Evolutionary conservation across 257 asterid genomes (phyloP), one percentile per base, ranked within the genome.

Genomic region (Oldenlandia corymbosa): DNA sequence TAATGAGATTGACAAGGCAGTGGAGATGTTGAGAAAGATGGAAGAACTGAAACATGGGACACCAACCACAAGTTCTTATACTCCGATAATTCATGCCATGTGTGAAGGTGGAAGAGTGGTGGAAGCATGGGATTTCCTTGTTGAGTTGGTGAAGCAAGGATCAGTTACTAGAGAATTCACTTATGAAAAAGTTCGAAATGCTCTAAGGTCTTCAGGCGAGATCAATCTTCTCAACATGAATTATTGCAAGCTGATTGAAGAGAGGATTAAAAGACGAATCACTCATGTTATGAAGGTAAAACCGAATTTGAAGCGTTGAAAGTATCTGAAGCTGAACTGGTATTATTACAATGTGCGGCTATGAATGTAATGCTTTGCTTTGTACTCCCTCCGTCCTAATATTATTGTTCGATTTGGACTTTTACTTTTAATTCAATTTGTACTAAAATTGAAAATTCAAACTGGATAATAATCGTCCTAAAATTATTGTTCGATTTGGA

Each of bases 1-100:
- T 67, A 89, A 92, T 77, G 97, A 92, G 83, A 79, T 81, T 71
- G 95, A 87, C 50, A 76, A 74, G 81, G 99, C 88, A 37, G 78
- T 89, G 58, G 93, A 79, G 77, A 85, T 90, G 94, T 70, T 90
- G 82, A 83, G 87, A 78, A 78, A 57, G 77, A 85, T 92, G 97
- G 80, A 76, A 72, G 91, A 76, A 64, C 69, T 52, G 79, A 34
- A 71, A 41, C 88, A 82, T 54, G 99, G 94, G 11, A 83, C 76
- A 28, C 87, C 95, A 11, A 78, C 78, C 60, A 72, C 88, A 1
- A 89, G 97, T 72, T 82, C 90, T 41, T 89, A 82, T 67, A 92
- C 97, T 0, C 86, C 96, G 4, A 77, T 89, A 24, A 84, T 89
- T 62, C 99, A 92, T 68, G 67, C 84, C 20, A 71, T 92, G 1